A percentile compares a stretch with the other conserved stretches of the same genome.
Evolutionary conservation across 2,329 filamentous ascomycete species (phyloP).

Genomic region (Penicillium sp.): DNA sequence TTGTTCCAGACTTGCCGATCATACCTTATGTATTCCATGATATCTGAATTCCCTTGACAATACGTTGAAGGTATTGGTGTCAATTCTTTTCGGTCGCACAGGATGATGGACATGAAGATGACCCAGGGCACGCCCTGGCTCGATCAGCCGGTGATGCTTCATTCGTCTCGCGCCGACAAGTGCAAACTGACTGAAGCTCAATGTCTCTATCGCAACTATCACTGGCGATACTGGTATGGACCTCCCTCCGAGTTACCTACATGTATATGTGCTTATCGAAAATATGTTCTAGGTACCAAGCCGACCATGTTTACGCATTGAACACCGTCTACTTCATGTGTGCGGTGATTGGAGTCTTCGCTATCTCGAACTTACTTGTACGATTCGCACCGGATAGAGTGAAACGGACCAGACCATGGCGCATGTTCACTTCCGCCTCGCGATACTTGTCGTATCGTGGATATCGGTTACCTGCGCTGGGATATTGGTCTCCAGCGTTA

Average conservation of each 20-base stretch:
- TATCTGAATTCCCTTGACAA: not conserved
- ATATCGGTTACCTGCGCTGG: constrained; percentile 35
- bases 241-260: not conserved
- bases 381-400: constrained; percentile 31
- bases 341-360: constrained; percentile 50
- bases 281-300: constrained; percentile 48
- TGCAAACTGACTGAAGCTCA: constrained; percentile 33
- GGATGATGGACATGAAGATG: constrained; percentile 24
- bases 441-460: constrained; percentile 47
- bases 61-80: not conserved
- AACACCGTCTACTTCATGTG: constrained; percentile 56
- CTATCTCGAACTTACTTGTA: constrained; percentile 41
- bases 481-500: constrained; percentile 48
- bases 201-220: constrained; percentile 28
- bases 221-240: constrained; percentile 37
- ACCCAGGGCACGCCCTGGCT: constrained; percentile 30
- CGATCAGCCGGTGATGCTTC: constrained; percentile 33
- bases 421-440: constrained; percentile 35
- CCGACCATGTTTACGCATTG: constrained; percentile 55
- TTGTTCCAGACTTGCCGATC: not conserved
- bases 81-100: not conserved
- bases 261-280: not conserved
- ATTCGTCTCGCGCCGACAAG: constrained; percentile 30
- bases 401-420: constrained; percentile 32
- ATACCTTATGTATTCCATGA: not conserved